A percentile compares a stretch with the other conserved stretches of the same genome.
phyloP scores from a whole-genome alignment of 83 land plant genomes.

The Larix sibirica region DNA sequence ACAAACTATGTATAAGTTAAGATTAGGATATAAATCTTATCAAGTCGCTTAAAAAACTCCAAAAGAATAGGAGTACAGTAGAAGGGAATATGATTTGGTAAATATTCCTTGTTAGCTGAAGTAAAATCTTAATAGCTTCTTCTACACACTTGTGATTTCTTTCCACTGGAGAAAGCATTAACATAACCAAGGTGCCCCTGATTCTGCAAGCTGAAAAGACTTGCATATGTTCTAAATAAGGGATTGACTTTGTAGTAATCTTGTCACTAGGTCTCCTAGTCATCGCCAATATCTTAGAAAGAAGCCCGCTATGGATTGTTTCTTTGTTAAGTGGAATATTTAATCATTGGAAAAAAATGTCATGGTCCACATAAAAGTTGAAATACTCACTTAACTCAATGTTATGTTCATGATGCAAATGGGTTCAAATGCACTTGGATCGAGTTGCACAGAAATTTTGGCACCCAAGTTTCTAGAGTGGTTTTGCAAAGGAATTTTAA shows the following conservation, averaged over 20 bases:
- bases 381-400: no score
- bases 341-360: no score
- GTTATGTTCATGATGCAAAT: no score
- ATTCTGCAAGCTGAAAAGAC: slow-evolving; percentile 41
- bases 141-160: slow-evolving; percentile 57
- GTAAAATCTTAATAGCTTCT: slow-evolving; percentile 61
- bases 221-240: slow-evolving; percentile 42
- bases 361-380: no score
- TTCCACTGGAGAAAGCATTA: slow-evolving; percentile 44
- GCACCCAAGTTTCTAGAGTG: no score
- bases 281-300: no score
- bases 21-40: slow-evolving; percentile 29
- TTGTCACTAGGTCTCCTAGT: no score
- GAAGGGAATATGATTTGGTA: slow-evolving; percentile 33
- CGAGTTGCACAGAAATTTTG: no score
- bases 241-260: neutral
- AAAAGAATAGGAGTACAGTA: slow-evolving; percentile 64
- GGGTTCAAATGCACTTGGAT: no score
- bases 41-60: slow-evolving; percentile 76
- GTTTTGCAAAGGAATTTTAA: no score
- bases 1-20: slow-evolving; percentile 49
- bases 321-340: no score
- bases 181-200: slow-evolving; percentile 71
- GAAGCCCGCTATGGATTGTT: no score
- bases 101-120: slow-evolving; percentile 23